A percentile compares a stretch with the other conserved stretches of the same genome.
Evolutionary conservation across 805 yeast species (phyloP).

Genomic region (Metschnikowia picachoensis): DNA sequence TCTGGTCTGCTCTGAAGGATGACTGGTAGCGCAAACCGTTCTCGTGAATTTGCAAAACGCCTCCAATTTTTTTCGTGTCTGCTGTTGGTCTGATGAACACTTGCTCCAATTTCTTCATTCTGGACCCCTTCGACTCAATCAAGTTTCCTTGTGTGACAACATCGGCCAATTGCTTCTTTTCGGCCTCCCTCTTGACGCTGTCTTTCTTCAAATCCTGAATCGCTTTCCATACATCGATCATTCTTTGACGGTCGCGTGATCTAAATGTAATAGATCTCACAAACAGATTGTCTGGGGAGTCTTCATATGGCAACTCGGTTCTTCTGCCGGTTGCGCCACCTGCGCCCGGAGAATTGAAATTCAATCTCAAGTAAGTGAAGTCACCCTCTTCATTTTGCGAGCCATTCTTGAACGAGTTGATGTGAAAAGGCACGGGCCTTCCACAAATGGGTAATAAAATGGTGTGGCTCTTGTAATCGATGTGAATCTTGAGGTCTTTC

Average conservation of each 20-base stretch:
- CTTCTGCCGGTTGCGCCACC: constrained; percentile 66
- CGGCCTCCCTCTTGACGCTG: constrained; percentile 85
- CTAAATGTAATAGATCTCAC: constrained; percentile 83
- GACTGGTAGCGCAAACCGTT: constrained; percentile 95
- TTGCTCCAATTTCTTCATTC: constrained; percentile 83
- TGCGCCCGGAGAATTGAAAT: constrained; percentile 90
- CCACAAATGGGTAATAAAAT: constrained; percentile 89
- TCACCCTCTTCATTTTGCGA: constrained; percentile 96
- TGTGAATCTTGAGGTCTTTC: constrained; percentile 78
- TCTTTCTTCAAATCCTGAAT: constrained; percentile 91
- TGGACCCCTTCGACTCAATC: constrained; percentile 74
- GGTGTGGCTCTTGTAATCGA: constrained; percentile 84
- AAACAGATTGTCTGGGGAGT: constrained; percentile 79
- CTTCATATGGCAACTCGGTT: constrained; percentile 88
- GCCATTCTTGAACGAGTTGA: constrained; percentile 89
- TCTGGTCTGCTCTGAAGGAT: constrained; percentile 77
- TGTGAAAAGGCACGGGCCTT: constrained; percentile 96
- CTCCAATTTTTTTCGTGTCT: constrained; percentile 93
- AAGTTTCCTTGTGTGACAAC: constrained; percentile 89
- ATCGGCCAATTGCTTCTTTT: constrained; percentile 87
- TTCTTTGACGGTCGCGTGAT: constrained; percentile 85
- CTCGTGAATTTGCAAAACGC: constrained; percentile 85
- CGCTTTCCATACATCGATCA: constrained; percentile 83
- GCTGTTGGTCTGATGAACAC: constrained; percentile 94
- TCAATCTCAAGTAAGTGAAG: constrained; percentile 82